A percentile compares a stretch with the other conserved stretches of the same genome.
phyloP scores from a whole-genome alignment of 75 land plant genomes.

The Pinus albicaulis region DNA sequence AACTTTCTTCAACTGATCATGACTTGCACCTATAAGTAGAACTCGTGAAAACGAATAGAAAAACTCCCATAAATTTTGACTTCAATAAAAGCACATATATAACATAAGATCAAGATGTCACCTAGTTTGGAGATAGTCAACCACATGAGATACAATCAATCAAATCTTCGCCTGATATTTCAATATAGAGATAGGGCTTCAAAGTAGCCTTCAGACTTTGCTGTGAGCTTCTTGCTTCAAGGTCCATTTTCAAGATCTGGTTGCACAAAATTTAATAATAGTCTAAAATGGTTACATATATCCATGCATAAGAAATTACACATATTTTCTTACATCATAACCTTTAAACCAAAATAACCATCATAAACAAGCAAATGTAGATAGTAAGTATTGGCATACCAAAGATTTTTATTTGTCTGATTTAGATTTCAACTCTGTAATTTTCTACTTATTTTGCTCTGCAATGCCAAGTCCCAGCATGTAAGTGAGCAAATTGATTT shows the following conservation, averaged over 20 bases:
- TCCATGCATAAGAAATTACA: neutral
- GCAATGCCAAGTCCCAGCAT: conserved; percentile 13
- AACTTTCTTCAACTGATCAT: too few relatives aligned
- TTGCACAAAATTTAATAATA: neutral
- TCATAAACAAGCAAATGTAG: neutral
- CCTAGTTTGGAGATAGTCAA: too few relatives aligned
- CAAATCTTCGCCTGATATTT: too few relatives aligned
- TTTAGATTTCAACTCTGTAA: conserved; percentile 66
- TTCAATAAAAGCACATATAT: too few relatives aligned
- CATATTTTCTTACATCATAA: neutral
- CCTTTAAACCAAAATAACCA: neutral
- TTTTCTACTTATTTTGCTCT: conserved; percentile 79
- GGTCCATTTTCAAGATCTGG: conserved; percentile 82
- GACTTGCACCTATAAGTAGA: too few relatives aligned
- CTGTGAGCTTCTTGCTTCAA: conserved; percentile 79
- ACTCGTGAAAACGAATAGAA: accelerated
- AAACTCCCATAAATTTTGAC: too few relatives aligned
- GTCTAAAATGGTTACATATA: neutral
- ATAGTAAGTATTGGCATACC: conserved; percentile 28
- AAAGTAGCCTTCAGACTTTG: conserved; percentile 53
- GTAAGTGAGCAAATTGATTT: too few relatives aligned
- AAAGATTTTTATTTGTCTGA: conserved; percentile 72
- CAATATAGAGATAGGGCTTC: too few relatives aligned
- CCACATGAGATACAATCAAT: too few relatives aligned
- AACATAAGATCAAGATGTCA: accelerated